Conservation (phyloP, 2,329 filamentous ascomycete species). For the Cadophora sp. region DNA sequence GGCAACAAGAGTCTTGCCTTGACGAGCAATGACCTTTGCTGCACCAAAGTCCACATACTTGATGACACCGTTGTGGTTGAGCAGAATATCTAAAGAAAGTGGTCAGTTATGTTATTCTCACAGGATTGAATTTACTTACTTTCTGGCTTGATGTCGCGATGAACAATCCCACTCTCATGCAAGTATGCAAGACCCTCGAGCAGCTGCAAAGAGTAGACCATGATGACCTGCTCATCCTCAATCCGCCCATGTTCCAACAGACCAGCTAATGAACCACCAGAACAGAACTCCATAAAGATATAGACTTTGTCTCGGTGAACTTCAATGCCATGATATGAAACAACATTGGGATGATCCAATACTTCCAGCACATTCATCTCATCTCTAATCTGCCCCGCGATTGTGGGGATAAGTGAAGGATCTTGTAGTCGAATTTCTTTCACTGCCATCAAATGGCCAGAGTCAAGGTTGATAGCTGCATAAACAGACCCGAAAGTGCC, state of each 20-base stretch:
- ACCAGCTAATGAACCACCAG: conserved; percentile 87
- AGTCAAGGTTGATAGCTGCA: conserved; percentile 95
- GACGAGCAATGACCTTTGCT: conserved; percentile 93
- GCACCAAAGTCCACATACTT: conserved; percentile 99
- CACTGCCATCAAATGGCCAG: conserved; percentile 95
- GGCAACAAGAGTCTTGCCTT: conserved; percentile 82
- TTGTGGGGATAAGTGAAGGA: conserved; percentile 92
- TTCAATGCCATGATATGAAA: conserved; percentile 97
- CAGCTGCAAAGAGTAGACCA: conserved; percentile 94
- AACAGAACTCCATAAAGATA: conserved; percentile 99
- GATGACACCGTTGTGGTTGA: conserved; percentile 97
- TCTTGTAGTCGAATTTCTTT: conserved; percentile 98
- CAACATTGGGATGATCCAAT: conserved; percentile 95
- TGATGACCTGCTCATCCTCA: conserved; percentile 96
- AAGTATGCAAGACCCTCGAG: conserved; percentile 93
- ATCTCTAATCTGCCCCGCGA: conserved; percentile 92
- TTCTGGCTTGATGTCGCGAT: conserved; percentile 97
- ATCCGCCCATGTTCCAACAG: conserved; percentile 95
- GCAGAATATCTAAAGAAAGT: conserved; percentile 74
- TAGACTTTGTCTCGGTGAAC: conserved; percentile 99
- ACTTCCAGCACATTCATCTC: conserved; percentile 98
- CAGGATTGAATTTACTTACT: conserved; percentile 64
- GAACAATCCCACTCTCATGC: conserved; percentile 89
- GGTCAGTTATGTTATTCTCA: conserved; percentile 18
- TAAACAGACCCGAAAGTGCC: conserved; percentile 98